These are phyloP conservation scores for Elsinoe batatas DNA, from an alignment of 2,329 filamentous ascomycete genomes.

Conservation along the genomic window DNA sequence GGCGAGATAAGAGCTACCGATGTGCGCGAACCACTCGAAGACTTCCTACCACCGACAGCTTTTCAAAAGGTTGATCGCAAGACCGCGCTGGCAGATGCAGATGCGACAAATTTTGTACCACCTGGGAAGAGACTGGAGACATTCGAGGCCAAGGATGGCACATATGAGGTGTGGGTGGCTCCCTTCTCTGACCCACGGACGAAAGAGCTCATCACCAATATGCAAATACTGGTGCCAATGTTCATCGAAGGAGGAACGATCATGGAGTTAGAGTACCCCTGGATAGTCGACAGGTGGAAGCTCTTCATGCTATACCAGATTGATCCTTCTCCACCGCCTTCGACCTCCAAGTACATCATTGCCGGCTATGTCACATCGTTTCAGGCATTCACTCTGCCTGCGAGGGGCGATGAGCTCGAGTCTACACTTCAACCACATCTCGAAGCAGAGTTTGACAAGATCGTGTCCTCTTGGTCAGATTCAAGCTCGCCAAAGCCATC, in stretches of 20 bases:
- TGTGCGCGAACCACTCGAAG: constrained; percentile 52
- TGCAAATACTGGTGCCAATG: constrained; percentile 73
- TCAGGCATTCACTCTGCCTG: constrained; percentile 52
- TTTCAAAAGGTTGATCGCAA: constrained; percentile 14
- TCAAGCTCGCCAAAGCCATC: constrained; percentile 11
- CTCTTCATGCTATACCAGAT: constrained; percentile 61
- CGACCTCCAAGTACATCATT: constrained; percentile 56
- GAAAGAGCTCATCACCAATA: constrained; percentile 61
- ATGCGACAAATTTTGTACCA: constrained; percentile 53
- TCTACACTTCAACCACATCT: constrained; percentile 24
- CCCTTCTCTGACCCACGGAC: constrained; percentile 61
- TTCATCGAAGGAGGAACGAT: constrained; percentile 89
- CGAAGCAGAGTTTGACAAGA: constrained; percentile 12
- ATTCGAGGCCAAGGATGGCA: constrained; percentile 51
- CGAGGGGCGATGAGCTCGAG: constrained; percentile 18
- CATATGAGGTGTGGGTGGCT: constrained; percentile 78
- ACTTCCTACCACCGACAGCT: constrained; percentile 57
- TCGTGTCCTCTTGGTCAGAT: constrained; percentile 13
- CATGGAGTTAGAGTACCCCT: constrained; percentile 62
- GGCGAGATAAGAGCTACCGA: constrained; percentile 62
- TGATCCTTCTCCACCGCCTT: constrained; percentile 16
- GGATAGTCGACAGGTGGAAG: constrained; percentile 72
- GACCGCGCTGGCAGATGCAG: constrained; percentile 25
- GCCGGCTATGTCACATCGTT: constrained; percentile 88
- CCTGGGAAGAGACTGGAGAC: constrained; percentile 62